These are phyloP conservation scores for Hyaloperonospora brassicae DNA, from an alignment of 352 stramenopile species.

Conservation along the genomic window DNA sequence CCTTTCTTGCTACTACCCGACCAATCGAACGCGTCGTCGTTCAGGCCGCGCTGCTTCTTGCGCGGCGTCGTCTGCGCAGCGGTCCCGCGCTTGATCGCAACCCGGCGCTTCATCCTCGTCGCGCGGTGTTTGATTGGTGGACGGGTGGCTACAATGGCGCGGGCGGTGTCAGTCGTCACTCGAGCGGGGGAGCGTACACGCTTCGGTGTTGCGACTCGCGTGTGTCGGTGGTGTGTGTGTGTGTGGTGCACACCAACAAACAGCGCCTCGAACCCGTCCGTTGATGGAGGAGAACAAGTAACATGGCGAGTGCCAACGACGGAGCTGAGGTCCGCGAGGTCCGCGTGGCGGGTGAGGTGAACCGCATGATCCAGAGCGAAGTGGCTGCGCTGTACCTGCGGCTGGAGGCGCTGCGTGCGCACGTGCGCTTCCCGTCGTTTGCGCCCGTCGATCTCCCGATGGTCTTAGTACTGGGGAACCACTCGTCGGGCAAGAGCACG, in stretches of 20 bases:
- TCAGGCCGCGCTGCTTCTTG: conserved; percentile 71
- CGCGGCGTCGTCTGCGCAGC: conserved; percentile 28
- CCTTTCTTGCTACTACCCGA: conserved; percentile 31
- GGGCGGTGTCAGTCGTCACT: too few relatives aligned
- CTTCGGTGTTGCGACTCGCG: too few relatives aligned
- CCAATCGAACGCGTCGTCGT: conserved; percentile 78
- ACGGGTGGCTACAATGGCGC: conserved; percentile 3
- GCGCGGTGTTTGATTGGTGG: conserved; percentile 14
- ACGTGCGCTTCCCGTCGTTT: conserved; percentile 75
- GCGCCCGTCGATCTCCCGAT: conserved; percentile 70
- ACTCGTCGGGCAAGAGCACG: conserved; percentile 80
- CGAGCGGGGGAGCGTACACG: too few relatives aligned
- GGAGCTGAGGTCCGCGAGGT: conserved; percentile 7
- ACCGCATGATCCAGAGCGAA: conserved; percentile 81
- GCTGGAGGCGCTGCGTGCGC: conserved; percentile 53
- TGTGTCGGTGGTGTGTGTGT: too few relatives aligned
- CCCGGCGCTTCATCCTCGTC: conserved; percentile 26
- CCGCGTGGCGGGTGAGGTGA: conserved; percentile 60
- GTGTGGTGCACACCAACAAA: too few relatives aligned
- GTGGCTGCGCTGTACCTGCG: conserved; percentile 59
- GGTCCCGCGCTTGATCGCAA: conserved; percentile 52
- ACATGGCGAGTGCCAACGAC: conserved; percentile 13
- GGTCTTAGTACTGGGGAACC: conserved; percentile 80
- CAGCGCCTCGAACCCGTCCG: too few relatives aligned
- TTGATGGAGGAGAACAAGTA: not conserved